phyloP scores from a whole-genome alignment of 1,139 yeast genomes.

The Pichia sp. region DNA sequence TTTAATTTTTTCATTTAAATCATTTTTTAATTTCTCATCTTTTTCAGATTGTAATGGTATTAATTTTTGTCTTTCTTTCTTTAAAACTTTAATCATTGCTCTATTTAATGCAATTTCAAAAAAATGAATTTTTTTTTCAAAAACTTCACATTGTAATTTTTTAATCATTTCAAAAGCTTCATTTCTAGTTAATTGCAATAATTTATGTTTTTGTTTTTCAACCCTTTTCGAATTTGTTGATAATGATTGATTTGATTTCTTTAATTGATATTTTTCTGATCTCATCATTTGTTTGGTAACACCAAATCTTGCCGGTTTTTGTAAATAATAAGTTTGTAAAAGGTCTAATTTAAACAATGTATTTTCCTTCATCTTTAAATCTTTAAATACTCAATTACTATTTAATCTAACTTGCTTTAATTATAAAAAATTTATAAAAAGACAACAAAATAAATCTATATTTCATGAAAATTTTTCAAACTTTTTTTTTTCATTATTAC shows the following conservation, averaged over 20 bases:
- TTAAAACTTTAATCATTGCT: constrained; percentile 26
- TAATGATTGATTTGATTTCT: constrained; percentile 10
- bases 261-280: constrained; percentile 23
- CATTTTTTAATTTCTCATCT: constrained; percentile 8
- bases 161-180: constrained; percentile 41
- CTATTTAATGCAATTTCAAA: constrained; percentile 32
- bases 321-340: constrained; percentile 42
- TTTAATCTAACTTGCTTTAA: not conserved
- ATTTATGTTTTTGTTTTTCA: constrained; percentile 29
- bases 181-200: constrained; percentile 35
- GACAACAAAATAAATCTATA: not conserved
- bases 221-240: constrained; percentile 25
- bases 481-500: constrained; percentile 24
- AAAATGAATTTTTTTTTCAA: constrained; percentile 47
- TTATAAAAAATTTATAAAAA: not conserved
- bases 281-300: constrained; percentile 47
- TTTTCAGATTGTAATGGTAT: constrained; percentile 8
- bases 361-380: constrained; percentile 10
- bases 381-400: not conserved
- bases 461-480: not conserved
- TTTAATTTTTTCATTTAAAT: not conserved
- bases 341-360: constrained; percentile 46
- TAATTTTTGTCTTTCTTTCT: constrained; percentile 19
- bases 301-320: constrained; percentile 44
- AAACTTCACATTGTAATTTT: constrained; percentile 40